These are phyloP conservation scores for Pichia pseudocactophila DNA, from an alignment of 805 yeast genomes.

Conservation along the genomic window DNA sequence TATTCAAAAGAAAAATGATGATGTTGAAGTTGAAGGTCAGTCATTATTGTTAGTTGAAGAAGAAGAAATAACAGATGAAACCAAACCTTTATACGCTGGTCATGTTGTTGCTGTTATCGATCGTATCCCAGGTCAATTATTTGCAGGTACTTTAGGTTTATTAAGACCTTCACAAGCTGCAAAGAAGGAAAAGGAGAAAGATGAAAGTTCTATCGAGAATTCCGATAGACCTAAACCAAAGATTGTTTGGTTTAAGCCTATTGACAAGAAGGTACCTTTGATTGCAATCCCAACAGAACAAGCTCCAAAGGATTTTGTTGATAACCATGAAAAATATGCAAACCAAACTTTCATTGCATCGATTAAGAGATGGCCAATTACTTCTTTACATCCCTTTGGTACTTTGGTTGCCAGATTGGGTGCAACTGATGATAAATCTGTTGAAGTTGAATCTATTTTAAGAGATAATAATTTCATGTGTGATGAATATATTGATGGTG, in stretches of 20 bases:
- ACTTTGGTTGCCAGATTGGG: slow-evolving; percentile 85
- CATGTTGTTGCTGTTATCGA: slow-evolving; percentile 98
- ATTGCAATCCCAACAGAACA: slow-evolving; percentile 98
- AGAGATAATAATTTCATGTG: slow-evolving; percentile 79
- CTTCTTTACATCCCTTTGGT: slow-evolving; percentile 97
- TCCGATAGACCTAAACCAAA: slow-evolving; percentile 51
- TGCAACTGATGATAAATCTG: slow-evolving; percentile 59
- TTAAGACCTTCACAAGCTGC: slow-evolving; percentile 93
- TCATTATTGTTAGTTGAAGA: slow-evolving; percentile 85
- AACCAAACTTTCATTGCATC: slow-evolving; percentile 86
- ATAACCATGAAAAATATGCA: slow-evolving; percentile 76
- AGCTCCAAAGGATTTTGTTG: slow-evolving; percentile 93
- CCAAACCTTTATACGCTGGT: slow-evolving; percentile 92
- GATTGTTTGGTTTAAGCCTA: slow-evolving; percentile 98
- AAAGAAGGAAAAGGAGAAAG: slow-evolving; percentile 38
- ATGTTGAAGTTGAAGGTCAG: slow-evolving; percentile 98
- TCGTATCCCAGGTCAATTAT: slow-evolving; percentile 93
- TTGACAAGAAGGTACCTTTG: slow-evolving; percentile 94
- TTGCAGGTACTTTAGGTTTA: slow-evolving; percentile 88
- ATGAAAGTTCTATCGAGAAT: slow-evolving; percentile 7
- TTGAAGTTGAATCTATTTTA: slow-evolving; percentile 81
- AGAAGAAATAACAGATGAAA: slow-evolving; percentile 88
- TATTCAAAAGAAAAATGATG: slow-evolving; percentile 94
- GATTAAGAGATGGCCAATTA: slow-evolving; percentile 98
- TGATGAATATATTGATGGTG: slow-evolving; percentile 60